Evolutionary conservation across 2,329 filamentous ascomycete genomes (phyloP).

Genomic region (Neurospora crassa): DNA sequence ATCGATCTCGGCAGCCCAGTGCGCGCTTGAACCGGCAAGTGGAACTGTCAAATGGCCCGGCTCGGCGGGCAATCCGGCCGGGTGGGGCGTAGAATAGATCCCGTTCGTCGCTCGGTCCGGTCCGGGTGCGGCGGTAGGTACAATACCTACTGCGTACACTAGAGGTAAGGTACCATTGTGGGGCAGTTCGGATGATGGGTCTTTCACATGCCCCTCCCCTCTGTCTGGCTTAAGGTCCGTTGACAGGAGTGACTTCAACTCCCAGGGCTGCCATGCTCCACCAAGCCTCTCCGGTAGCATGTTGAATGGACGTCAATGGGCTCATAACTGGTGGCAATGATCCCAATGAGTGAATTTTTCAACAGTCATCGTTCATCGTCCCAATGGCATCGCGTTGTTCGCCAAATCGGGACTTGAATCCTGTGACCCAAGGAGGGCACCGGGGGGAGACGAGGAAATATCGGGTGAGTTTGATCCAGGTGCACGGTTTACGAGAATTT

Average conservation of each 20-base stretch:
- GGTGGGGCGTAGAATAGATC: background rate
- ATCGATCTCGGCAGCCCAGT: background rate
- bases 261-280: background rate
- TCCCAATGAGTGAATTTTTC: background rate
- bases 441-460: background rate
- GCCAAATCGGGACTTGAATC: background rate
- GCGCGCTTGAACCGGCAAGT: background rate
- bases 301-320: background rate
- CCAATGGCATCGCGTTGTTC: background rate
- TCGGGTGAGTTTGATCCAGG: background rate
- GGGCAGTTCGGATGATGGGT: background rate
- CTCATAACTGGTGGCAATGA: background rate
- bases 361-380: background rate
- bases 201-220: background rate
- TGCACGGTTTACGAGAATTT: constrained; percentile 15
- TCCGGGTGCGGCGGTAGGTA: background rate
- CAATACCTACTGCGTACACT: too few species aligned
- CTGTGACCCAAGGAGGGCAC: background rate
- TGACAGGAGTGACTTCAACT: background rate
- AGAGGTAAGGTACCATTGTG: background rate
- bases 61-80: background rate
- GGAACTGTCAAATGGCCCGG: background rate
- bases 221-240: background rate
- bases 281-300: background rate
- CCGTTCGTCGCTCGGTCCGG: background rate